Base-by-base conservation (phyloP, 352 stramenopile species). In the Phytophthora hibernalis region DNA sequence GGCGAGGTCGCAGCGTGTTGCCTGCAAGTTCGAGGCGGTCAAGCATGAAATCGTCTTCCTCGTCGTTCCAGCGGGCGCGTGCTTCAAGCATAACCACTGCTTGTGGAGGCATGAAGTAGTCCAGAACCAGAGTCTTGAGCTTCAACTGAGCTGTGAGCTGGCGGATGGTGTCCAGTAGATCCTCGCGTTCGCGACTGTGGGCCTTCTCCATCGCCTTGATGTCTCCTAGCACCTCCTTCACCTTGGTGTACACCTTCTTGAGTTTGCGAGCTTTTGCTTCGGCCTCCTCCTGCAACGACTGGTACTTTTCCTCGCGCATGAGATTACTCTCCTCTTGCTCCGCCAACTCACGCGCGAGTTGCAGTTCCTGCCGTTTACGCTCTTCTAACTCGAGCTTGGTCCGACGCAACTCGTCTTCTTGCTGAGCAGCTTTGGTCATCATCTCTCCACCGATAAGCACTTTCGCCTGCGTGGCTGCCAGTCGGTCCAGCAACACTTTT, bases 221-320 rank as follows among this genome's bases (percentile, higher is more conserved):
- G 54, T 99, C 97, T 6, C 70, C 70, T 52, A 98, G 83, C 7
- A 89, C 89, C 37, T 95, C 87, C 55, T 98, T 97, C 50, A 98
- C 83, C 55, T 93, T 92, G 6, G 72, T 80, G 54, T 91, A 98
- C 16, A 99, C 80, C 63, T 98, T 99, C 61, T 98, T 98, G 31
- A 99, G 83, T 70, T 99, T 99, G 10, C 93, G 94, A 0, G 96
- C 98, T 71, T 99, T 99, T 1, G 87, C 93, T 45, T 98, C 88
- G 6, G 97, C 94, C 67, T 99, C 95, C 65, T 98, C 96, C 51
- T 98, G 82, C 12, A 97, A 57, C 3, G 87, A 91, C 59, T 90
- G 80, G 64, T 93, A 93, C 65, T 95, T 87, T 50, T 98, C 95
- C 65, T 98, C 91, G 8, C 97, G 80, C 74, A 98, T 88, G 13